These are phyloP conservation scores for Phytophthora gonapodyides DNA, from an alignment of 352 stramenopile genomes.

Conservation along the genomic window DNA sequence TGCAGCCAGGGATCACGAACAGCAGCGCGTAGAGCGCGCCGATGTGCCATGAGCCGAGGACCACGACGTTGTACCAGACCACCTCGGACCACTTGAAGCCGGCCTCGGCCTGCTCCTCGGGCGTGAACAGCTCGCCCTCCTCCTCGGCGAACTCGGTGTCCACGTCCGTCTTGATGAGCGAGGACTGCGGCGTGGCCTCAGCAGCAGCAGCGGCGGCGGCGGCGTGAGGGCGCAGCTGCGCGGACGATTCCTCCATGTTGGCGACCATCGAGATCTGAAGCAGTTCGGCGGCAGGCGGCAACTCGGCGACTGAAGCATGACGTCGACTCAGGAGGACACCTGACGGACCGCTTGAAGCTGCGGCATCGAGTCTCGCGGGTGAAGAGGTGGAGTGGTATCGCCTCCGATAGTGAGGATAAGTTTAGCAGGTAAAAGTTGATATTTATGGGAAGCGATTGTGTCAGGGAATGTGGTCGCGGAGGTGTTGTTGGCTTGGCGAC, in stretches of 20 bases:
- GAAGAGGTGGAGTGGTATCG: neutral
- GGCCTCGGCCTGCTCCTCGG: slow-evolving; percentile 37
- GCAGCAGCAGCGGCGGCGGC: neutral
- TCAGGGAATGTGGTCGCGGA: too few relatives aligned
- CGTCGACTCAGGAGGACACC: neutral
- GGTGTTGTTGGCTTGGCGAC: too few relatives aligned
- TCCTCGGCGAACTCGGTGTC: slow-evolving; percentile 46
- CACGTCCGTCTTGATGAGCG: slow-evolving; percentile 23
- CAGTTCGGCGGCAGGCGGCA: slow-evolving; percentile 4
- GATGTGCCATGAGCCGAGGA: slow-evolving; percentile 70
- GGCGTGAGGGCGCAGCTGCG: slow-evolving; percentile 9
- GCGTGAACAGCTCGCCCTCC: slow-evolving; percentile 39
- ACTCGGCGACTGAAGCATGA: slow-evolving; percentile 25
- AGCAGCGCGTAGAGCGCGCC: slow-evolving; percentile 77
- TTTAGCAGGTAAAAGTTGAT: too few relatives aligned
- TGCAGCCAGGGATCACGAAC: slow-evolving; percentile 56
- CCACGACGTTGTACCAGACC: slow-evolving; percentile 87
- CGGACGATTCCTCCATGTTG: slow-evolving; percentile 8
- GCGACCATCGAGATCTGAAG: slow-evolving; percentile 8
- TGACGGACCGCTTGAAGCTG: too few relatives aligned
- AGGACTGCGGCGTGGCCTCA: neutral
- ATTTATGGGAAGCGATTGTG: too few relatives aligned
- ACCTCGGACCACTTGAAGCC: slow-evolving; percentile 70
- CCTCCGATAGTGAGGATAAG: too few relatives aligned
- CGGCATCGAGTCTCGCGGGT: too few relatives aligned